Base-by-base conservation (phyloP, 176 grass and related monocot species). In the Aegilops umbellulata region DNA sequence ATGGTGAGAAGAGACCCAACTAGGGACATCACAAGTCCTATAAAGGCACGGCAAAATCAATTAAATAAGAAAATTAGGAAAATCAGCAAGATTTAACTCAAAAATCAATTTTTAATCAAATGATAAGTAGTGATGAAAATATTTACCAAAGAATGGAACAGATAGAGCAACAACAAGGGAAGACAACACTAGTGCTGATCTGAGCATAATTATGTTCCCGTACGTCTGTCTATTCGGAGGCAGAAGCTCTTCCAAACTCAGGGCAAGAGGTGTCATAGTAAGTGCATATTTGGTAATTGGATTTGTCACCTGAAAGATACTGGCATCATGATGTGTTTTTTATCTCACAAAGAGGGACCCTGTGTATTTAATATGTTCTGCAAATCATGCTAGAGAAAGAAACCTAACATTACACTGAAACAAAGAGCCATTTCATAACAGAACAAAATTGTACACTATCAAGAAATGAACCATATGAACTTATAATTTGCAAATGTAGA, bases 281-380 rank as follows among this genome's bases (percentile, higher is more conserved):
- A 92, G 91, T 74, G 93, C 93, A 90, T 95, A 95, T 95, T 92
- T 95, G 38, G 90, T 90, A 69, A 95, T 90, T 76, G 93, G 93
- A 69, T 92, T 95, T 72, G 92, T 88, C 76, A 95, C 90, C 93
- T 95, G 90, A 86, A 85, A 89, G 19, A 78, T 6, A 81, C 44
- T 60, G 10, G 69, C 25, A 39, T 49, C 4, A 74, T 8, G 65
- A 13, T 64, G 26, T 0, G 34, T 31, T n/a, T 74, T 61, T 44
- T 44, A 0, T 1, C 38, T 9, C 6, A 35, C 12, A 1, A 73
- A 62, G 62, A 15, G 26, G 27, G 10, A 30, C 16, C n/a, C 22
- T 42, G 16, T 7, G 12, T 41, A 22, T 7, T 58, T 38, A 82
- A 0, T 27, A 83, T 26, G 44, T 11, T 51, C 8, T 72, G 3